Conservation (phyloP, 2,329 filamentous ascomycete genomes). For the Aspergillus ruber region DNA sequence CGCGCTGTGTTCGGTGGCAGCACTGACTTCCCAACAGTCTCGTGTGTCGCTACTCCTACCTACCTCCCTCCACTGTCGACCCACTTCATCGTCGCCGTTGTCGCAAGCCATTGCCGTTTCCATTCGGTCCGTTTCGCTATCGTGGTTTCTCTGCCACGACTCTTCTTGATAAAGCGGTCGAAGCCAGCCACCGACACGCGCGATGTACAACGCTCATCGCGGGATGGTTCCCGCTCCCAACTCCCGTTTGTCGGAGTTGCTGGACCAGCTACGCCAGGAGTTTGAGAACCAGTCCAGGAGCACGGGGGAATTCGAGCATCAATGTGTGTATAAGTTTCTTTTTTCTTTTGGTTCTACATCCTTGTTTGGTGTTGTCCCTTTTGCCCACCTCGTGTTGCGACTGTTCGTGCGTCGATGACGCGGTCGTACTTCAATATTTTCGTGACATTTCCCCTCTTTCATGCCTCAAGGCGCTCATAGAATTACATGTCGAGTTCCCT, state of each 20-base stretch:
- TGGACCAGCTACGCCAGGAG: constrained; percentile 84
- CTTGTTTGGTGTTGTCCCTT: neutral
- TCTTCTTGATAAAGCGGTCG: neutral
- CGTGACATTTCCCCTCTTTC: neutral
- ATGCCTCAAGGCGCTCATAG: neutral
- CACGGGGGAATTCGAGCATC: constrained; percentile 83
- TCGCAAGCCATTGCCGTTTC: constrained; percentile 2
- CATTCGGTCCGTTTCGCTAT: constrained; percentile 1
- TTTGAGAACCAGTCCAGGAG: constrained; percentile 80
- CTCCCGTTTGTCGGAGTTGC: constrained; percentile 77
- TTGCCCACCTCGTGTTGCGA: neutral
- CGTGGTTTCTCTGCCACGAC: neutral
- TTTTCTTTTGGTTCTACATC: neutral
- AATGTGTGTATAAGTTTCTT: constrained; percentile 38
- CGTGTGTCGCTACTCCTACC: constrained; percentile 4
- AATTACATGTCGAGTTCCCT: neutral
- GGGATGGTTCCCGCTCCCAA: constrained; percentile 67
- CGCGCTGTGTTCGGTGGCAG: constrained; percentile 19
- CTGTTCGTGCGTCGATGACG: neutral
- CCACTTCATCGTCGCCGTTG: neutral
- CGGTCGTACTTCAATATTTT: neutral
- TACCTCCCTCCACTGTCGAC: neutral
- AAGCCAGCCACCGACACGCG: constrained; percentile 12
- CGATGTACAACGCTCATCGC: constrained; percentile 83
- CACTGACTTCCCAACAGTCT: constrained; percentile 13